A percentile compares a stretch with the other conserved stretches of the same genome.
Evolutionary conservation across 1,139 yeast genomes (phyloP).

Genomic region (Magnusiomyces ingens): DNA sequence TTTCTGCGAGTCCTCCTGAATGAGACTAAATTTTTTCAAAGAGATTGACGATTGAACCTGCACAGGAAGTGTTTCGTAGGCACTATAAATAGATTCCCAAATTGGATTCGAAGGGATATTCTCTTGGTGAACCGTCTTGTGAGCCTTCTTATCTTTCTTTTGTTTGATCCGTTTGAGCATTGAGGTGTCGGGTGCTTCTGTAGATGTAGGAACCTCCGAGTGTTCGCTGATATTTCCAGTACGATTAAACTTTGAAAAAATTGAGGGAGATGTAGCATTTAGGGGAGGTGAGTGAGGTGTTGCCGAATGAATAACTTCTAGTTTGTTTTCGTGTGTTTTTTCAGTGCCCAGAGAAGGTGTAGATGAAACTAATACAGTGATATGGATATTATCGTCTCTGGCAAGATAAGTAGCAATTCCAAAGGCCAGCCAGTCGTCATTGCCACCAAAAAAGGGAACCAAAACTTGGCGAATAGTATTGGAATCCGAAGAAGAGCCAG

Average conservation of each 20-base stretch:
- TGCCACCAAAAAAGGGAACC: constrained; percentile 14
- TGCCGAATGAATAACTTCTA: no score
- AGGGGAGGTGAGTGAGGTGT: no score
- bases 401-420: constrained; percentile 14
- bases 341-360: no score
- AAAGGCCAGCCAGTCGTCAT: constrained; percentile 12
- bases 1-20: neutral
- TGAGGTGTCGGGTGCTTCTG: no score
- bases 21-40: constrained; percentile 5
- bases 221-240: no score
- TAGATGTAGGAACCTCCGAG: no score
- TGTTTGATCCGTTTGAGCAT: no score
- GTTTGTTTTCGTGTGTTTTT: no score
- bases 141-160: no score
- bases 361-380: constrained; percentile 8
- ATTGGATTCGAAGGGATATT: neutral
- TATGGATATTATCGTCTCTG: constrained; percentile 11
- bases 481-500: neutral
- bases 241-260: no score
- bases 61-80: constrained; percentile 4
- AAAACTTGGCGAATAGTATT: constrained; percentile 8
- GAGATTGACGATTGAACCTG: constrained; percentile 5
- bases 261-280: no score
- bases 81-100: constrained; percentile 11
- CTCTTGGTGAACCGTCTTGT: no score